Base-by-base conservation (phyloP, 805 yeast species). In the Schizosaccharomyces cryophilus region DNA sequence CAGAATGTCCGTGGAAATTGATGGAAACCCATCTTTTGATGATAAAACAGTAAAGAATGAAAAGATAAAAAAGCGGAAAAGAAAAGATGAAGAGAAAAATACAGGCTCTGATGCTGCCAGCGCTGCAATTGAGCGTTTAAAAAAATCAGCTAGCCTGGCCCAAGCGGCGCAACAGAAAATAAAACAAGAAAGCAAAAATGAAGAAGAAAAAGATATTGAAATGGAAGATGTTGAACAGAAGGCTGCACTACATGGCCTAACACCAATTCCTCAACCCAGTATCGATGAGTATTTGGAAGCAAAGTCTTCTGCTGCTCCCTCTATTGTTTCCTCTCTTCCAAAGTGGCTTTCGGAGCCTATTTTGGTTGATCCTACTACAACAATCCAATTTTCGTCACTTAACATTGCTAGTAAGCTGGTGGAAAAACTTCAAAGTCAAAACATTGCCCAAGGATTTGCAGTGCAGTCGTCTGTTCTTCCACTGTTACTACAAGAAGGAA, bases 291-390 rank as follows among this genome's bases (percentile, higher is more conserved):
- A 19, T 21, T 5, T 51, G 17, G 35, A 51, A 19, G 21, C 9
- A 45, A 45, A n/a, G 26, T 24, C 51, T 5, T 11, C 3, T 45
- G 3, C 13, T n/a, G 11, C 17, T 35, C 40, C 21, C 21, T 19
- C 21, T 45, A 17, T 45, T 11, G 26, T 24, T 24, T 45, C 51
- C 26, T 38, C 45, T 4, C 35, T 59, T 24, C 61, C 61, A 6
- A 47, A 42, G 7, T 59, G 61, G 61, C 26, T 59, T 5, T 17
- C 54, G n/a, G 21, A 59, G 30, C 61, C 61, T 29, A 59, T 31
- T 9, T n/a, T 29, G 3, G 38, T 45, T 15, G 40, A 42, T n/a
- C 38, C 54, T 29, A 45, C 29, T 30, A 42, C 51, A 17, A 29
- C 40, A 15, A n/a, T 59, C 15, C 35, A 40, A 30, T 42, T 59